Evolutionary conservation across 2,329 filamentous ascomycete species (phyloP).

Genomic region (Cryphonectria nitschkei): DNA sequence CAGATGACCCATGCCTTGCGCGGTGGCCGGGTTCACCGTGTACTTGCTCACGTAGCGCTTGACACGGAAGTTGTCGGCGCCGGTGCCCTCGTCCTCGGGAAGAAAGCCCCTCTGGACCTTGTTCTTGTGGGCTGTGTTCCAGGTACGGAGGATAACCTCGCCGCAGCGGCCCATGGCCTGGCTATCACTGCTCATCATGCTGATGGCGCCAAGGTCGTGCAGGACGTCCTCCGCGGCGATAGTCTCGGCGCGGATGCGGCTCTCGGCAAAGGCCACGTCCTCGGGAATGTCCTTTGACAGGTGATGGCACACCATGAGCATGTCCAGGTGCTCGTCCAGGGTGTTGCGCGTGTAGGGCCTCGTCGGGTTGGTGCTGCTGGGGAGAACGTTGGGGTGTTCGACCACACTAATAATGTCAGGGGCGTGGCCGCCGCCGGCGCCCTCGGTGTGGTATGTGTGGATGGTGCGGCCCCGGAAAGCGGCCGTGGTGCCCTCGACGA

Average conservation of each 20-base stretch:
- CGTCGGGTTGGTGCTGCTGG: slow-evolving; percentile 90
- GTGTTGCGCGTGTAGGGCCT: slow-evolving; percentile 90
- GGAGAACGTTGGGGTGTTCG: slow-evolving; percentile 84
- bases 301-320: slow-evolving; percentile 98
- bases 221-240: slow-evolving; percentile 96
- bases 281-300: slow-evolving; percentile 90
- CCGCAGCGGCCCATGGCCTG: slow-evolving; percentile 97
- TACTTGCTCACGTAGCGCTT: slow-evolving; percentile 96
- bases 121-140: slow-evolving; percentile 98
- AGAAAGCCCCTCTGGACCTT: slow-evolving; percentile 80
- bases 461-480: slow-evolving; percentile 86
- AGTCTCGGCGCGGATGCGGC: slow-evolving; percentile 90
- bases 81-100: slow-evolving; percentile 76
- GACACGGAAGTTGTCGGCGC: slow-evolving; percentile 87
- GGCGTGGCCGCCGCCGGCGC: slow-evolving; percentile 90
- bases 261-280: slow-evolving; percentile 94
- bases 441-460: slow-evolving; percentile 97
- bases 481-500: slow-evolving; percentile 88
- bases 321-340: slow-evolving; percentile 93
- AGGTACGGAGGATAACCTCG: slow-evolving; percentile 89
- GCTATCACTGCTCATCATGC: slow-evolving; percentile 95
- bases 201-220: slow-evolving; percentile 92
- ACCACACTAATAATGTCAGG: slow-evolving; percentile 96
- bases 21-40: slow-evolving; percentile 89
- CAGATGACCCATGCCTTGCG: slow-evolving; percentile 87